Evolutionary conservation across 1,284 basidiomycete genomes (phyloP), one percentile per base, ranked within the genome.

Genomic region (Apiotrichum laibachii): DNA sequence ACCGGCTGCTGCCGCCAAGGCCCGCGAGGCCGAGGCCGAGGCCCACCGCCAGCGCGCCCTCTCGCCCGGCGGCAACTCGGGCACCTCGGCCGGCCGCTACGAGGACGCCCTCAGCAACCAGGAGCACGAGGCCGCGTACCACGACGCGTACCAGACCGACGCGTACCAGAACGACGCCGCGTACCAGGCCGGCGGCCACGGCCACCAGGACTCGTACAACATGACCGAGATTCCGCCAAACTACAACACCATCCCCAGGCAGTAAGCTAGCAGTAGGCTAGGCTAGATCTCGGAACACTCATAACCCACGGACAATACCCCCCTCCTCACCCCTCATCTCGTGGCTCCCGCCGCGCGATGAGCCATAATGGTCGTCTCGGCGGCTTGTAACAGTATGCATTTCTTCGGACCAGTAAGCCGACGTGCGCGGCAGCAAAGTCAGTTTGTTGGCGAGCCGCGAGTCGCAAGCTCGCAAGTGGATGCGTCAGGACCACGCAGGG

Each of bases 141-240:
- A 62, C 40, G 56, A 67, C 22, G 55, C 35, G 19, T 71, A 75
- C 63, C n/a, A n/a, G n/a, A n/a, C n/a, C n/a, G n/a, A n/a, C n/a
- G n/a, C n/a, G n/a, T 31, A 31, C 26, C 26, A 31, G 26, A 37
- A 43, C 42, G 15, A 43, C 39, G 37, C 52, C 46, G 31, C 11
- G 46, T 18, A 35, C 21, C 52, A 42, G 11, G 40, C 31, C 26
- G 35, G 8, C 44, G 53, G 50, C 56, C 67, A 62, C n/a, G n/a
- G n/a, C 40, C 55, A 67, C 22, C 49, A 22, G 19, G 71, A 75
- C 63, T 62, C 64, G 21, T 63, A 67, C 43, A 55, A 50, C 12
- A 45, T 66, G 21, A 49, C 62, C 33, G 74, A 76, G 67, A 73
- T 76, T 22, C 74, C 74, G 19, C 74, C 74, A 37, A 69, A 70